phyloP scores from a whole-genome alignment of 495 filamentous ascomycete genomes.

The Cercophora sp. region DNA sequence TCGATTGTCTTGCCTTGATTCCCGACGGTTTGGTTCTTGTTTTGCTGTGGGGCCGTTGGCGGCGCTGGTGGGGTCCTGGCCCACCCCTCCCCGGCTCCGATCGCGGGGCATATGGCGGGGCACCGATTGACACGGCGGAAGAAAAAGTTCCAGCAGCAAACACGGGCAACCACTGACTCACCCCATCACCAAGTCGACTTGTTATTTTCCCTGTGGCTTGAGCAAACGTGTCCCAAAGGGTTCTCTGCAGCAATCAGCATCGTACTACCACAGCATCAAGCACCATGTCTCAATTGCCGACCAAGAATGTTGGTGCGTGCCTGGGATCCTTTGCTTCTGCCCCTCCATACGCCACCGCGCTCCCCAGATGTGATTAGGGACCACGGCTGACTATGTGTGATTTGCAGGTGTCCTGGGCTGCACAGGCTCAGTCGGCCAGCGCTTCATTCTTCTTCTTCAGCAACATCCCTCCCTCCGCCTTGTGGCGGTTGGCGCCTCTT shows the following conservation, averaged over 20 bases:
- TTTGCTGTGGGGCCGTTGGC: neutral
- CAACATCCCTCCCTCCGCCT: slow-evolving; percentile 73
- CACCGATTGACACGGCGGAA: slow-evolving; percentile 4
- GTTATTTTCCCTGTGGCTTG: neutral
- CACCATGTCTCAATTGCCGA: slow-evolving; percentile 42
- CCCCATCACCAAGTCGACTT: neutral
- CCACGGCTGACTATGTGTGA: slow-evolving; percentile 9
- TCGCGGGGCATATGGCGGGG: slow-evolving; percentile 4
- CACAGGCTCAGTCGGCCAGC: slow-evolving; percentile 82
- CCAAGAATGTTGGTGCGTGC: slow-evolving; percentile 50
- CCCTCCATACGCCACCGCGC: neutral
- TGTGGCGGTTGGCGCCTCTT: slow-evolving; percentile 74
- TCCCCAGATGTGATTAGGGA: neutral
- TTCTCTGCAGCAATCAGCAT: neutral
- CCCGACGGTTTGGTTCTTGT: too few species aligned
- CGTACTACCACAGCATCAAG: neutral
- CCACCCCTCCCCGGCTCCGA: slow-evolving; percentile 1
- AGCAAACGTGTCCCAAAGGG: neutral
- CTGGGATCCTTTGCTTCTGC: neutral
- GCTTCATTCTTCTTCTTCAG: slow-evolving; percentile 78
- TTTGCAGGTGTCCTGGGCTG: slow-evolving; percentile 60
- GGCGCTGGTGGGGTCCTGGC: too few species aligned
- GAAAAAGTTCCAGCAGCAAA: slow-evolving; percentile 18
- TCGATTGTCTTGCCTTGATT: too few species aligned
- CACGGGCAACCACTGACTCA: slow-evolving; percentile 13